Conservation (phyloP, 768 basidiomycete species). For the Boletus tylopilopsis region DNA sequence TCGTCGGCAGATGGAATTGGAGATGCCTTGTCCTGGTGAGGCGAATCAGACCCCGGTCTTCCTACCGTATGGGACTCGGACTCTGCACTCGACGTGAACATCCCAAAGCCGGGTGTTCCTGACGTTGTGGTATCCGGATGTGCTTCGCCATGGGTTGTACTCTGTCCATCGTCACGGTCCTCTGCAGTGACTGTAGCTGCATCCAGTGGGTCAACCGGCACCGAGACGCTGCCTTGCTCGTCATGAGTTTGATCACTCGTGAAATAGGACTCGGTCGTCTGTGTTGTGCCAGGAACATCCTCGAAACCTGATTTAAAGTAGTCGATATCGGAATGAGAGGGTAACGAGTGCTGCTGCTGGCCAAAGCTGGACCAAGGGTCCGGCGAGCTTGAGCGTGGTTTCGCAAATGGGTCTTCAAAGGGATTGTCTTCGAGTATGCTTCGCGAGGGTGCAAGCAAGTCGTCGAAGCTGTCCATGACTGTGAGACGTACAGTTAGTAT, state of each 20-base stretch:
- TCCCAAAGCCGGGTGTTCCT: slow-evolving; percentile 49
- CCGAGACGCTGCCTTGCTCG: slow-evolving; percentile 17
- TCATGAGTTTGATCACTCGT: slow-evolving; percentile 33
- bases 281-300: slow-evolving; percentile 22
- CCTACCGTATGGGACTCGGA: slow-evolving; percentile 10
- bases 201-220: slow-evolving; percentile 40
- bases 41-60: slow-evolving; percentile 12
- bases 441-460: slow-evolving; percentile 61
- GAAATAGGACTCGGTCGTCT: slow-evolving; percentile 35
- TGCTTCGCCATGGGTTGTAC: slow-evolving; percentile 9
- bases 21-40: slow-evolving; percentile 28
- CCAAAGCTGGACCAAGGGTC: slow-evolving; percentile 75
- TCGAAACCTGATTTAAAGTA: slow-evolving; percentile 29
- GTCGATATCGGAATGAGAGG: slow-evolving; percentile 23
- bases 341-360: slow-evolving; percentile 24
- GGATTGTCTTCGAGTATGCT: slow-evolving; percentile 69
- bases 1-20: slow-evolving; percentile 33
- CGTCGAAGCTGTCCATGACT: slow-evolving; percentile 77
- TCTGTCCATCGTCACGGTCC: slow-evolving; percentile 30
- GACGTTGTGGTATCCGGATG: slow-evolving; percentile 12
- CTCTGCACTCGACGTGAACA: slow-evolving; percentile 26
- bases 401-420: slow-evolving; percentile 70
- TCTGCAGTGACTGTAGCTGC: slow-evolving; percentile 32
- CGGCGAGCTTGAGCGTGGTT: slow-evolving; percentile 57
- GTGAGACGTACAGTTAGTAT: neutral